Evolutionary conservation across 768 basidiomycete genomes (phyloP).

Genomic region (Auricularia auricula-judae): DNA sequence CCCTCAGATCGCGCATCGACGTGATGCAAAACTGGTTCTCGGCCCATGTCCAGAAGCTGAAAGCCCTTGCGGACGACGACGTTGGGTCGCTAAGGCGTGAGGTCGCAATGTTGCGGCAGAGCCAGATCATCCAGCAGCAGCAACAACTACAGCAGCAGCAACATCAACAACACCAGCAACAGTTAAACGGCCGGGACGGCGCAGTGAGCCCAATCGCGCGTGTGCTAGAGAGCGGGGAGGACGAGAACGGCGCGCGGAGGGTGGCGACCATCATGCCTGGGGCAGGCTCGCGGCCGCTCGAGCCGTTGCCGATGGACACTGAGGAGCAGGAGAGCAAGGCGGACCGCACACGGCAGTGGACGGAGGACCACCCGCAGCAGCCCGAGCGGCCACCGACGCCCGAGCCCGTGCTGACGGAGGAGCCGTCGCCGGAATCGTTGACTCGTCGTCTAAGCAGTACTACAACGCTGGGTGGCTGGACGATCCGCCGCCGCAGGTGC

Average conservation of each 20-base stretch:
- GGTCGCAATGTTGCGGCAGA: conserved; percentile 44
- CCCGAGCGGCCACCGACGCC: no score
- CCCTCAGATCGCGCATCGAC: not conserved
- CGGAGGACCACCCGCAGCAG: not conserved
- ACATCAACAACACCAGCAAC: not conserved
- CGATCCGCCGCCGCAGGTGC: not conserved
- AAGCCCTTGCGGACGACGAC: conserved; percentile 27
- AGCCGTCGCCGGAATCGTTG: no score
- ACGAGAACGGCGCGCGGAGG: conserved; percentile 62
- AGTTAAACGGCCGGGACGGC: conserved; percentile 16
- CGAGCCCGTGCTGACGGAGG: no score
- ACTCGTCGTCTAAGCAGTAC: no score
- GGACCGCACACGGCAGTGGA: not conserved
- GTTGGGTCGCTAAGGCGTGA: conserved; percentile 59
- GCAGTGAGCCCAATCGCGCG: conserved; percentile 16
- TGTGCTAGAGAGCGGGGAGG: conserved; percentile 21
- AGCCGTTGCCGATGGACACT: not conserved
- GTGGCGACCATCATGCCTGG: conserved; percentile 53
- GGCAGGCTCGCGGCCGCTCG: not conserved
- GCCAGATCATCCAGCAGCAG: conserved; percentile 21
- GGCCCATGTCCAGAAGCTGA: not conserved
- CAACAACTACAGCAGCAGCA: not conserved
- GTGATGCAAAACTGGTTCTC: not conserved
- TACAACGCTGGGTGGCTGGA: not conserved
- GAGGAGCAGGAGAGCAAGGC: not conserved